Evolutionary conservation across 768 basidiomycete species (phyloP).

Genomic region (Psilocybe cubensis): DNA sequence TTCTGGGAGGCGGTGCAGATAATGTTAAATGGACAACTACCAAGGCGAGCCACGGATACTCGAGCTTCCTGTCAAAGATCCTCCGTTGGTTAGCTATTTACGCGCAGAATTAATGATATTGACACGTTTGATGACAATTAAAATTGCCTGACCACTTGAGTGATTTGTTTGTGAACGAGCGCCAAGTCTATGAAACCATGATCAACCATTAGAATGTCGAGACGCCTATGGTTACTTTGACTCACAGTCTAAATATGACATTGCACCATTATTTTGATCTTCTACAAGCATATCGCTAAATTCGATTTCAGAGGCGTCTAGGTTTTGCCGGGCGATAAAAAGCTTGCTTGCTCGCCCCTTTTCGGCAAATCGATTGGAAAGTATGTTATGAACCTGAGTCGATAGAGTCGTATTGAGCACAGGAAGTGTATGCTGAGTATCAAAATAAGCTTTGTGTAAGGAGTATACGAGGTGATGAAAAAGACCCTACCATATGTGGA

Average conservation of each 20-base stretch:
- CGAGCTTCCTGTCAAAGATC: constrained; percentile 39
- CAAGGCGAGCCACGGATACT: constrained; percentile 46
- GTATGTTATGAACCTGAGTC: constrained; percentile 81
- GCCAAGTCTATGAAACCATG: constrained; percentile 42
- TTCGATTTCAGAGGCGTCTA: constrained; percentile 92
- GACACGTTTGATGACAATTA: background rate
- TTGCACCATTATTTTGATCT: constrained; percentile 94
- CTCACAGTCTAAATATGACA: constrained; percentile 91
- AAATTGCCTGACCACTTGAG: constrained; percentile 40
- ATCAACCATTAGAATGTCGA: constrained; percentile 4
- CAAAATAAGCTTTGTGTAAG: constrained; percentile 3
- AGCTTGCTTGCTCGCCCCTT: constrained; percentile 61
- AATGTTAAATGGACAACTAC: constrained; percentile 22
- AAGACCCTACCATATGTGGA: constrained; percentile 64
- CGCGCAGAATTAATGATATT: background rate
- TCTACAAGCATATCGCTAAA: constrained; percentile 98
- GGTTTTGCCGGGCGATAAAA: constrained; percentile 85
- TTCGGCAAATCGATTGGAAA: constrained; percentile 65
- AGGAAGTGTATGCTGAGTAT: constrained; percentile 67
- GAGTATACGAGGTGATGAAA: constrained; percentile 1
- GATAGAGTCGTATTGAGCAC: constrained; percentile 76
- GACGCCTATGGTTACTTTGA: constrained; percentile 12
- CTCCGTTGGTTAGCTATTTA: constrained; percentile 41
- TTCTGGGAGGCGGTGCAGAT: background rate
- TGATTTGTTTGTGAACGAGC: constrained; percentile 52